Evolutionary conservation across 169 alveolate genomes (phyloP).

Genomic region (Eimeria sp.): DNA sequence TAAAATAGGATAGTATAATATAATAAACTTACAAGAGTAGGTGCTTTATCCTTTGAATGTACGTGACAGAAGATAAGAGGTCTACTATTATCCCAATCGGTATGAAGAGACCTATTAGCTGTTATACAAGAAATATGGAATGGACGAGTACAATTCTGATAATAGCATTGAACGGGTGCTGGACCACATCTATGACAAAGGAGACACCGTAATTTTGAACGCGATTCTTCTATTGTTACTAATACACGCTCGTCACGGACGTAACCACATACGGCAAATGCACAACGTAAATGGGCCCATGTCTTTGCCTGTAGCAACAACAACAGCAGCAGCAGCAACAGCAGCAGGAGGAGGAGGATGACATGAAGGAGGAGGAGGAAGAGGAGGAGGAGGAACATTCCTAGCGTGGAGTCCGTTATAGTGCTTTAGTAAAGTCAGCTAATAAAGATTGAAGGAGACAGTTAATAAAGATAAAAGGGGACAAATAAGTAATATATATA

Average conservation of each 20-base stretch:
- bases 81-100: slow-evolving; percentile 64
- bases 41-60: slow-evolving; percentile 57
- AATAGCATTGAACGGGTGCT: slow-evolving; percentile 68
- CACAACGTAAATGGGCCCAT: slow-evolving; percentile 70
- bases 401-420: too few species aligned
- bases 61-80: slow-evolving; percentile 62
- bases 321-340: not conserved
- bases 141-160: slow-evolving; percentile 10
- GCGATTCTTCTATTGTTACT: slow-evolving; percentile 22
- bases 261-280: not conserved
- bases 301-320: too few species aligned
- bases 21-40: slow-evolving; percentile 47
- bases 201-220: slow-evolving; percentile 30
- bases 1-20: too few species aligned
- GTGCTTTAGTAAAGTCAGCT: too few species aligned
- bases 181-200: slow-evolving; percentile 73
- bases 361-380: not conserved
- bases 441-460: not conserved
- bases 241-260: not conserved
- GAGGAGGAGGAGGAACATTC: too few species aligned
- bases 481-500: not conserved
- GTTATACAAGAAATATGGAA: slow-evolving; percentile 67
- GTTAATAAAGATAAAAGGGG: not conserved
- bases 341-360: not conserved
- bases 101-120: slow-evolving; percentile 1